phyloP scores from a whole-genome alignment of 371 early-diverging fungal genomes.

The Rhizopus stolonifer region DNA sequence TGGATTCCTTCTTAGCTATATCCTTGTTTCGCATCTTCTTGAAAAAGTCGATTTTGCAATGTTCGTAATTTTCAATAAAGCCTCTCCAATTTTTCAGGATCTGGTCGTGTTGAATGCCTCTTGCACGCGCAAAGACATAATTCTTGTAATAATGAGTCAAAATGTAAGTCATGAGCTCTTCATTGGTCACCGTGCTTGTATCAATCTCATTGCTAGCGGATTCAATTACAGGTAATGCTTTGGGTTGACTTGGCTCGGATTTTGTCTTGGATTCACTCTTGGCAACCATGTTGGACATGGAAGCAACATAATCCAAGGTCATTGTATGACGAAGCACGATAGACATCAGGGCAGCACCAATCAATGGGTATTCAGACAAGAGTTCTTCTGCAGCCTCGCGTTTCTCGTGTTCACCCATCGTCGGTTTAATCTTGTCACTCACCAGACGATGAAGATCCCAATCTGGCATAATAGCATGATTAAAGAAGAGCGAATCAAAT shows the following conservation, averaged over 20 bases:
- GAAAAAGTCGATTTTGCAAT: background rate
- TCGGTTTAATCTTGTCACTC: constrained; percentile 5
- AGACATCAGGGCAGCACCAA: constrained; percentile 38
- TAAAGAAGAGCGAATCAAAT: constrained; percentile 16
- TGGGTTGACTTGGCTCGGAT: too few relatives aligned
- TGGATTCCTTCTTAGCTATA: background rate
- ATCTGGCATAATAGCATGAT: constrained; percentile 24
- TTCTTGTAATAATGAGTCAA: background rate
- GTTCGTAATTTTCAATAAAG: background rate
- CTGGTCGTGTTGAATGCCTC: constrained; percentile 9
- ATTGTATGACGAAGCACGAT: constrained; percentile 28
- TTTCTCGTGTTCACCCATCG: background rate
- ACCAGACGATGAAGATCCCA: constrained; percentile 20
- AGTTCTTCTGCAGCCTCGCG: constrained; percentile 5
- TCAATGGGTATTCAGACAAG: constrained; percentile 18
- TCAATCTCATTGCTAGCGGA: background rate
- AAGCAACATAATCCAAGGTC: constrained; percentile 20
- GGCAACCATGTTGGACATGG: too few relatives aligned
- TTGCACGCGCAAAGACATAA: constrained; percentile 11
- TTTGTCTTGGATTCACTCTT: too few relatives aligned
- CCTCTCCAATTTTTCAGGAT: background rate
- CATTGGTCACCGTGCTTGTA: background rate
- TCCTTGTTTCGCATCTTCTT: constrained; percentile 1
- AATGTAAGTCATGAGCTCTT: background rate
- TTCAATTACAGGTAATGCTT: too few relatives aligned